These are phyloP conservation scores for Kalmanozyma brasiliensis DNA, from an alignment of 1,284 basidiomycete genomes.

Conservation along the genomic window DNA sequence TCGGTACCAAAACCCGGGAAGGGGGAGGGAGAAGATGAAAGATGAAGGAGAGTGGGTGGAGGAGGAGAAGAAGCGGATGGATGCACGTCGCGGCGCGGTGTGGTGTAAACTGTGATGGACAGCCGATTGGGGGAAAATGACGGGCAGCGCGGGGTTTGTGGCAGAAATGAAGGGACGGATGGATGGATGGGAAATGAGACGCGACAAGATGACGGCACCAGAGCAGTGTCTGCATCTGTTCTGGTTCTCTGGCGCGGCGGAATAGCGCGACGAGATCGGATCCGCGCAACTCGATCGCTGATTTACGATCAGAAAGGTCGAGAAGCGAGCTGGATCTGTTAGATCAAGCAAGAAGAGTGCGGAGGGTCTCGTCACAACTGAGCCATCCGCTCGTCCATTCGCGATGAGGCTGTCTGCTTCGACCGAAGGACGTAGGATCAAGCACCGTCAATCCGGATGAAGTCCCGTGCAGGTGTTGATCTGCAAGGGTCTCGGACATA, in stretches of 20 bases:
- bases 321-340: background rate
- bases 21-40: background rate
- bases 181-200: conserved; percentile 1
- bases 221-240: conserved; percentile 7
- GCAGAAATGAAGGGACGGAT: background rate
- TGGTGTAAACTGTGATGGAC: background rate
- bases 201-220: conserved; percentile 7
- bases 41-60: background rate
- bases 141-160: background rate
- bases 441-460: conserved; percentile 14
- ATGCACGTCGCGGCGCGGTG: conserved; percentile 20
- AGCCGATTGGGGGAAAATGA: background rate
- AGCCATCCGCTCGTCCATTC: conserved; percentile 11
- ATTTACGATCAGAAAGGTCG: conserved; percentile 10
- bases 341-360: background rate
- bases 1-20: conserved; percentile 2
- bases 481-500: conserved; percentile 35
- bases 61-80: conserved; percentile 37
- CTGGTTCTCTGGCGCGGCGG: background rate
- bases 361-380: conserved; percentile 2
- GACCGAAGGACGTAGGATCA: conserved; percentile 8
- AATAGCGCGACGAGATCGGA: conserved; percentile 12
- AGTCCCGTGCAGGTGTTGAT: conserved; percentile 6
- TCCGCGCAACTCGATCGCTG: conserved; percentile 14
- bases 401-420: too few species aligned